Base-by-base conservation (phyloP, 2,329 filamentous ascomycete genomes). In the Botryotinia convoluta region DNA sequence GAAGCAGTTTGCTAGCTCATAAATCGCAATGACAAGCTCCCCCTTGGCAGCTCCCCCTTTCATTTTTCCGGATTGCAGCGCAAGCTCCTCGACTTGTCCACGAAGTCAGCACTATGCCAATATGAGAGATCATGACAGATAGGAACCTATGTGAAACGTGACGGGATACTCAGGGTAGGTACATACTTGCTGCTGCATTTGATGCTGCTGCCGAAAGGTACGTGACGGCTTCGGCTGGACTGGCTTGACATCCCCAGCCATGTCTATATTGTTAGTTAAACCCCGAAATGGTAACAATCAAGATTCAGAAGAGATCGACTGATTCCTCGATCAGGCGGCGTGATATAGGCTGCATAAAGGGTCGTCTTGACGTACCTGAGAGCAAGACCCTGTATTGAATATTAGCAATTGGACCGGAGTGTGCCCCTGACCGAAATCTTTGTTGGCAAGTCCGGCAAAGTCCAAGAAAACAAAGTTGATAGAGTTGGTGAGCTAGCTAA, bases 11-110 rank as follows among this genome's bases (percentile, higher is more conserved):
- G 91, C 93, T 79, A 99, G 85, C 85, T 99, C 96, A 80, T 96
- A 98, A 76, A 99, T 98, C 74, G 96, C 95, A 75, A 99, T 89
- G 29, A 98, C 93, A 71, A 99, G 88, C 86, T 99, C 96, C 74
- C 96, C 96, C 84, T 98, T 99, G 62, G 95, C 95, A 22, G 93
- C 92, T 74, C 96, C 96, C 70, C 96, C 96, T 83, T 96, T 97
- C 83, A 94, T 96, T 83, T 97, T 89, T 26, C 95, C 96, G 14
- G 95, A 93, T 77, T 92, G 87, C 35, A 98, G 89, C 44, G 96
- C 96, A 79, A 94, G 86, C 71, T 92, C 89, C 84, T 99, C 96
- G 72, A 99, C 71, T 72, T 69, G 42, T 57, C 63, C 71, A 69
- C 32, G 63, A 48, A 72, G 71, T 72, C 54, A 72, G 71, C 32